Conservation (phyloP, 768 basidiomycete species). For the Tylopilus sp. region DNA sequence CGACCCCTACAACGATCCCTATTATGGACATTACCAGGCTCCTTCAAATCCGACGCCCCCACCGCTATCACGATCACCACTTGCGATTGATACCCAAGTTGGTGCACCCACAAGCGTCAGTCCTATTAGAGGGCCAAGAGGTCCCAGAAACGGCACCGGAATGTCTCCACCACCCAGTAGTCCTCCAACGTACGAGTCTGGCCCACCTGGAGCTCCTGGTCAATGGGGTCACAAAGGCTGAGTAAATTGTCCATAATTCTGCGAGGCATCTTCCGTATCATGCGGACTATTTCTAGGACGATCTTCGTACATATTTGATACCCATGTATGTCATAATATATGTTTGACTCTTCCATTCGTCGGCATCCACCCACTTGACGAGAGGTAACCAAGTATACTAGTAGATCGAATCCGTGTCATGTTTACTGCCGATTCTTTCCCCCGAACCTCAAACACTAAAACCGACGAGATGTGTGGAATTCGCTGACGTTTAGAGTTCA, state of each 20-base stretch:
- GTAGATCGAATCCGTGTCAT: background rate
- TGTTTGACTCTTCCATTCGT: background rate
- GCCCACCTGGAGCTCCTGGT: constrained; percentile 44
- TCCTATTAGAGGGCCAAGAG: constrained; percentile 44
- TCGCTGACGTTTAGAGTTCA: constrained; percentile 15
- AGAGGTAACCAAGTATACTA: background rate
- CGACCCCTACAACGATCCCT: constrained; percentile 26
- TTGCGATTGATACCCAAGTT: constrained; percentile 39
- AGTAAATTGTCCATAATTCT: background rate
- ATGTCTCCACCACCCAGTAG: constrained; percentile 28
- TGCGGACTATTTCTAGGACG: constrained; percentile 17
- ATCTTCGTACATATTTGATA: constrained; percentile 20
- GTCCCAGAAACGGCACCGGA: constrained; percentile 28
- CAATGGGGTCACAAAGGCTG: constrained; percentile 48
- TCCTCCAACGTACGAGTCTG: constrained; percentile 67
- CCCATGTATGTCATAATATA: constrained; percentile 20
- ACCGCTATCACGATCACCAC: constrained; percentile 34
- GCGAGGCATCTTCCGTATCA: background rate
- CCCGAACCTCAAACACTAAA: background rate
- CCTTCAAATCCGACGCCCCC: constrained; percentile 24
- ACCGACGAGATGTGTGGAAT: background rate
- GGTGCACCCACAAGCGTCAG: constrained; percentile 28
- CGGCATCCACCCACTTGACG: background rate
- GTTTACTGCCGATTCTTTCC: background rate
- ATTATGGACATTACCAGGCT: constrained; percentile 24